Evolutionary conservation across 805 yeast genomes (phyloP), one percentile per base, ranked within the genome.

Genomic region (Kodamaea laetipori): DNA sequence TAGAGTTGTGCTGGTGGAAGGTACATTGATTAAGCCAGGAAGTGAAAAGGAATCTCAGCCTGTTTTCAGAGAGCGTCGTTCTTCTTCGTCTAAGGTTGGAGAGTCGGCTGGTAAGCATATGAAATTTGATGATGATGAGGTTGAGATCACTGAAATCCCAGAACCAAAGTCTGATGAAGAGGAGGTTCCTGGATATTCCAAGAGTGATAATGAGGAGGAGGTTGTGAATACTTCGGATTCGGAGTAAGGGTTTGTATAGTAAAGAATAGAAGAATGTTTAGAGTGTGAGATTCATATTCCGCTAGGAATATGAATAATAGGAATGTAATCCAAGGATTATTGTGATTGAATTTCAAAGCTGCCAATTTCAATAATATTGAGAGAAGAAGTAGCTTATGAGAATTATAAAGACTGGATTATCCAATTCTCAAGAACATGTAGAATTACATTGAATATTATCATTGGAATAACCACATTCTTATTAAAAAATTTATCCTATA

Each of bases 1-100:
- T 6, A 84, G 82, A 63, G 84, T 88, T 43, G 81, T 90, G 11
- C 84, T 95, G 7, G 76, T 92, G 10, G 95, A 90, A 48, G 98
- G 98, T n/a, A 83, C 96, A 1, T 71, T 90, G 47, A 63, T 85
- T 18, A 58, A 71, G 48, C 83, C 85, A 3, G 84, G 82, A 15
- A 60, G 67, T 21, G 85, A 78, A 50, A 63, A 64, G 41, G 83
- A 77, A 45, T 73, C 77, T 7, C 69, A 78, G 52, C 83, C 86
- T 3, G 77, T 80, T 3, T 76, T 69, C 39, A 63, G 72, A 48
- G 73, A 71, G 43, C 58, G 64, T 35, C 58, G 63, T 26, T 38
- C 56, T 3, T 57, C 54, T 6, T 60, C 69, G 45, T 66, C 39
- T 4, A 36, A 37, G 35, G 45, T 51, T 4, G 35, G 13, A 26